phyloP scores from a whole-genome alignment of 2,329 filamentous ascomycete species.

The Sporothrix brasiliensis region DNA sequence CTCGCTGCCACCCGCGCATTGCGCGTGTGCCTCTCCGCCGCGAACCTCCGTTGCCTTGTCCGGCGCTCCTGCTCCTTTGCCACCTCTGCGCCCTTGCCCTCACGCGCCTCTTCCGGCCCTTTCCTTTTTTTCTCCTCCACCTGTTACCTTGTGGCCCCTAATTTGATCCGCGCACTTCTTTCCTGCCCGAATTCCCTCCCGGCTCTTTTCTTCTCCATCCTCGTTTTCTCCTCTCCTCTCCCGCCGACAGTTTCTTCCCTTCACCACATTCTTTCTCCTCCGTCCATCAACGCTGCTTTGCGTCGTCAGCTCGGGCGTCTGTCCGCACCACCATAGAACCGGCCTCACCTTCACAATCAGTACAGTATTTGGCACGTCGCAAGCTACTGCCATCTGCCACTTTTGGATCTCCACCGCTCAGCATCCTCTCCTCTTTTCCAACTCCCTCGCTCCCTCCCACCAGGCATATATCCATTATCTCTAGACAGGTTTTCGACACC shows the following conservation, averaged over 20 bases:
- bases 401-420: neutral
- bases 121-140: conserved; percentile 31
- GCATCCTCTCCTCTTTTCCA: neutral
- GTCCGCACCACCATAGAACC: neutral
- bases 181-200: conserved; percentile 4
- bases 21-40: conserved; percentile 30
- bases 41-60: conserved; percentile 33
- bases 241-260: conserved; percentile 22
- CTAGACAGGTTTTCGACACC: neutral
- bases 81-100: conserved; percentile 24
- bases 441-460: neutral
- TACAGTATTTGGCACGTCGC: neutral
- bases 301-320: neutral
- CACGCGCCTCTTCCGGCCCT: conserved; percentile 34
- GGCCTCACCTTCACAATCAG: neutral
- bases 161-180: conserved; percentile 14
- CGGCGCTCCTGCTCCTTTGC: conserved; percentile 28
- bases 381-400: neutral
- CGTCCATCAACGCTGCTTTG: neutral
- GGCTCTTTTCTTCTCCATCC: conserved; percentile 5
- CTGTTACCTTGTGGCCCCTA: conserved; percentile 26
- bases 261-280: conserved; percentile 21
- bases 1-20: conserved; percentile 25
- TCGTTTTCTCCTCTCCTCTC: conserved; percentile 10
- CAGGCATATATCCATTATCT: neutral